phyloP scores from a whole-genome alignment of 305 asterid species.

The Ajuga reptans region DNA sequence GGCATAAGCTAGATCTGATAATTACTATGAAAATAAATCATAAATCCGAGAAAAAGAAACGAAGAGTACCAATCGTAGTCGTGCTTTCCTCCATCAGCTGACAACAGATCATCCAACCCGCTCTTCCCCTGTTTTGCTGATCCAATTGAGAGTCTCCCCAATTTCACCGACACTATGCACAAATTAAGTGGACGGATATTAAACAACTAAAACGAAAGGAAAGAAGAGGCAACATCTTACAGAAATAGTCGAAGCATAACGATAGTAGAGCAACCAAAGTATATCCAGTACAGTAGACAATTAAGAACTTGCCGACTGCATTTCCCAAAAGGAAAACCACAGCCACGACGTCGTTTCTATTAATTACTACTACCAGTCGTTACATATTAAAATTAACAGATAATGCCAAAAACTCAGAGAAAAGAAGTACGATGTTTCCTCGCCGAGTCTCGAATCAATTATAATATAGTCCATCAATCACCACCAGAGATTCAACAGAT shows the following conservation, averaged over 20 bases:
- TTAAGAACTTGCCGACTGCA: neutral
- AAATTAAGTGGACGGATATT: neutral
- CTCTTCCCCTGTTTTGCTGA: constrained; percentile 49
- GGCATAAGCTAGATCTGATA: constrained; percentile 26
- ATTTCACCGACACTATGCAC: constrained; percentile 43
- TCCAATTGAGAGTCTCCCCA: constrained; percentile 92
- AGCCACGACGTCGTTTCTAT: constrained; percentile 23
- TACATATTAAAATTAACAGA: constrained; percentile 3
- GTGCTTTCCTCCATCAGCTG: constrained; percentile 84
- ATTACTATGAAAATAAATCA: constrained; percentile 1
- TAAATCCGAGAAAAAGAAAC: neutral
- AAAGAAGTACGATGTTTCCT: neutral
- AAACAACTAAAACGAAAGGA: neutral
- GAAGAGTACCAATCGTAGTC: constrained; percentile 85
- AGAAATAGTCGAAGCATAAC: neutral
- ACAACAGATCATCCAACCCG: constrained; percentile 65
- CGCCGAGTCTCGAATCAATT: constrained; percentile 10
- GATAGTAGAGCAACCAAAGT: neutral
- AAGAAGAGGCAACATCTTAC: neutral
- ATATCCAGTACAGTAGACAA: neutral
- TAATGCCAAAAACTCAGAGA: constrained; percentile 15
- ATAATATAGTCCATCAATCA: neutral
- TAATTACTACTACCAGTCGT: constrained; percentile 11
- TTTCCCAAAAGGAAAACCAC: neutral
- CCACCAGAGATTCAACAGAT: neutral